Base-by-base conservation (phyloP, 495 filamentous ascomycete genomes). In the Hypoxylon fragiforme region DNA sequence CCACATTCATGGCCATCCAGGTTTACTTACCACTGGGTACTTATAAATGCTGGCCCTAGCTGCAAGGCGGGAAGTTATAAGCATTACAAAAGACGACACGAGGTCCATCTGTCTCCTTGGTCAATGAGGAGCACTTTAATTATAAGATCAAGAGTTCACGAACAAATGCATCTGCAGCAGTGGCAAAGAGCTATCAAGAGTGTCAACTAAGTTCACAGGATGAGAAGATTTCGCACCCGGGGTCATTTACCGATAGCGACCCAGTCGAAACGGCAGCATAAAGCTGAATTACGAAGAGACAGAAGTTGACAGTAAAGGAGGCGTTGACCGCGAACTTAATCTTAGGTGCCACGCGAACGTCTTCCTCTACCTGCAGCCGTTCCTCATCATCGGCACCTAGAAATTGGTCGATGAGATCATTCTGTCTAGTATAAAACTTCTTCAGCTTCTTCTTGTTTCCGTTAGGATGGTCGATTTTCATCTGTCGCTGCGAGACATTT, bases 211-310 rank as follows among this genome's bases (percentile, higher is more conserved):
- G 50, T 66, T 50, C 51, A 62, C 30, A n/a, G 36, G 21, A 57
- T 7, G 26, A 19, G 49, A 36, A 34, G 44, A 34, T 50, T n/a
- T 31, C 50, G 50, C 48, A 50, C 39, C 32, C 50, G 45, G 45
- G 54, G 36, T 38, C 57, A 51, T 43, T 48, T 64, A 75, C 71
- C 60, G 72, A 72, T 16, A 81, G 70, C 8, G 80, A 81, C 19
- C 80, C 78, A 11, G 80, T 83, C 24, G 77, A 74, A 38, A 81
- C 67, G 32, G 80, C 79, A 31, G 80, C 80, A 62, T 81, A 83
- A 36, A 82, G 66, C 66, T 82, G 79, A 32, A 83, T 83, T 59
- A 81, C 60, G 64, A 82, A 81, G 16, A 82, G 69, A 40, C 63
- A 79, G 44, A 77, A 74, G 68, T 83, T 81, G 45, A 79, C 76